Conservation (phyloP, 257 asterid genomes). For the Ilex aquifolium region DNA sequence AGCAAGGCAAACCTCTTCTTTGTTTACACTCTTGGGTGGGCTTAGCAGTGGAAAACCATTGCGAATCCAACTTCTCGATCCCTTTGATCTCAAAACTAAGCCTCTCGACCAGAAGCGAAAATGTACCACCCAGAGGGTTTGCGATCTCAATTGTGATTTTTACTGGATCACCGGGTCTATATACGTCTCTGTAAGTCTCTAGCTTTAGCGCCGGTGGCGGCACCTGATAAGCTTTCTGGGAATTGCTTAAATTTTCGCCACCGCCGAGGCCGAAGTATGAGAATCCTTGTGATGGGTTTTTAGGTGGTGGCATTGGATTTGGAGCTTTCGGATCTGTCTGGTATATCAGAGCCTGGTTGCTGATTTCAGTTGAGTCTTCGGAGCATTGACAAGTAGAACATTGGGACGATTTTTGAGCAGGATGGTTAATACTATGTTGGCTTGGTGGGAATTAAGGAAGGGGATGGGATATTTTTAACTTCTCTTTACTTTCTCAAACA, state of each 20-base stretch:
- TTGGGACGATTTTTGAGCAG: no score
- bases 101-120: constrained; percentile 63
- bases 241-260: constrained; percentile 6
- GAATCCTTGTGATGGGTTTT: constrained; percentile 49
- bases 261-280: constrained; percentile 49
- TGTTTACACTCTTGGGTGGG: constrained; percentile 43
- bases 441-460: no score
- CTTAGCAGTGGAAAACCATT: constrained; percentile 72
- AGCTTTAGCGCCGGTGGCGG: constrained; percentile 41
- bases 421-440: no score
- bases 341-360: not conserved
- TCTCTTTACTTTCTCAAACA: no score
- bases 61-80: constrained; percentile 81
- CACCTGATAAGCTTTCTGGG: constrained; percentile 20
- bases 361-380: not conserved
- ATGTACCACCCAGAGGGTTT: constrained; percentile 35
- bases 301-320: constrained; percentile 46
- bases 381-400: no score
- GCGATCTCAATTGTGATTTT: constrained; percentile 45
- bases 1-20: no score
- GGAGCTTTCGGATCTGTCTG: not conserved
- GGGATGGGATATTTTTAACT: no score
- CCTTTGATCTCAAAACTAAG: constrained; percentile 73
- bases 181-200: constrained; percentile 66
- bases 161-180: constrained; percentile 70